These are phyloP conservation scores for Wallacemonas sp. DNA, from an alignment of 208 protist species.

Conservation along the genomic window DNA sequence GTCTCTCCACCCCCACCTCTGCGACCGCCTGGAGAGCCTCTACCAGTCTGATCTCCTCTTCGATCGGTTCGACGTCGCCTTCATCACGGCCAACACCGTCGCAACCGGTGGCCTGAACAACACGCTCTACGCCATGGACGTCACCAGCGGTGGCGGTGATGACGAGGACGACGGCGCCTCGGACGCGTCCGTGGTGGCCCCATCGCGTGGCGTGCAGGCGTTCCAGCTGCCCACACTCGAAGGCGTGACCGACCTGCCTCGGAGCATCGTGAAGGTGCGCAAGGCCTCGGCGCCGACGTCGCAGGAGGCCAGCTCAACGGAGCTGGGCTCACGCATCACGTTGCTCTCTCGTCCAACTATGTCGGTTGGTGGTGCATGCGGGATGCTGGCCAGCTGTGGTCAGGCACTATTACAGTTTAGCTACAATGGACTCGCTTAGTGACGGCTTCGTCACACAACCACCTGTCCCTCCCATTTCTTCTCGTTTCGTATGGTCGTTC, in stretches of 20 bases:
- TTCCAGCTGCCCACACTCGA: constrained; percentile 57
- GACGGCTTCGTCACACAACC: background rate
- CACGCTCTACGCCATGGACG: constrained; percentile 72
- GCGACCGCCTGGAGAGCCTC: constrained; percentile 57
- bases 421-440: constrained; percentile 37
- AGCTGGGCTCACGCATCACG: constrained; percentile 58
- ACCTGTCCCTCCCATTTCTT: background rate
- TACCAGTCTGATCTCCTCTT: constrained; percentile 70
- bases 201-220: constrained; percentile 26
- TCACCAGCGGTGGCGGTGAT: constrained; percentile 18
- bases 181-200: background rate
- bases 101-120: constrained; percentile 77
- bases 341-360: constrained; percentile 48
- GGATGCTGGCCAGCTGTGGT: constrained; percentile 65
- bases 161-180: background rate
- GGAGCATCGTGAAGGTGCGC: constrained; percentile 18
- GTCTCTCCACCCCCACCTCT: constrained; percentile 76
- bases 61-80: constrained; percentile 73
- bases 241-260: constrained; percentile 30
- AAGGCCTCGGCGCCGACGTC: background rate
- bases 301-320: constrained; percentile 11
- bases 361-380: constrained; percentile 59
- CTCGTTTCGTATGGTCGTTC: background rate
- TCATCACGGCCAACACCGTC: constrained; percentile 59
- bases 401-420: constrained; percentile 73